Percentiles rank a stretch among this genome's conserved stretches.
Evolutionary conservation across 352 stramenopile species (phyloP).

Genomic region (Globisporangium viniferum): DNA sequence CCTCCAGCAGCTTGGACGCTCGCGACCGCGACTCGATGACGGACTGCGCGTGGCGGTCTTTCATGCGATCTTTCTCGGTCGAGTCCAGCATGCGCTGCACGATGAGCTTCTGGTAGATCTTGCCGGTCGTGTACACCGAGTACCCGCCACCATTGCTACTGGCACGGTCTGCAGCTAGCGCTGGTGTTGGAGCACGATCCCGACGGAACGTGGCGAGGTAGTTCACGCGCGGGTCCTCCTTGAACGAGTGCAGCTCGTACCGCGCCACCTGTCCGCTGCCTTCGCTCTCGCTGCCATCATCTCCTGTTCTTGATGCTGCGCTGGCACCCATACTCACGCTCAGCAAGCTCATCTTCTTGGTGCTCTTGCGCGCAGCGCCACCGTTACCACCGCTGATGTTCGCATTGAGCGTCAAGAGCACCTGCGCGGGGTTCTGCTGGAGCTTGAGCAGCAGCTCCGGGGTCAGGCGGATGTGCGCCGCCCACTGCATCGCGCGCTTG

Average conservation of each 20-base stretch:
- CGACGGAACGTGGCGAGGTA: slow-evolving; percentile 57
- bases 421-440: slow-evolving; percentile 24
- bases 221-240: slow-evolving; percentile 64
- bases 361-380: slow-evolving; percentile 11
- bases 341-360: slow-evolving; percentile 52
- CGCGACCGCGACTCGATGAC: slow-evolving; percentile 70
- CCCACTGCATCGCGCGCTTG: slow-evolving; percentile 37
- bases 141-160: slow-evolving; percentile 25
- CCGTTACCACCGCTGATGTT: slow-evolving; percentile 16
- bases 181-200: not conserved
- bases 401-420: slow-evolving; percentile 30
- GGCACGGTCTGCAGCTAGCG: not conserved
- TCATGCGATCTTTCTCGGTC: slow-evolving; percentile 78
- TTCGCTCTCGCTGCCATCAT: slow-evolving; percentile 13
- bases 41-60: slow-evolving; percentile 73
- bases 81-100: slow-evolving; percentile 74
- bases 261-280: slow-evolving; percentile 22
- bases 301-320: not conserved
- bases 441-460: slow-evolving; percentile 70
- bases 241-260: slow-evolving; percentile 80
- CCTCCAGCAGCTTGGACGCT: slow-evolving; percentile 58
- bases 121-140: slow-evolving; percentile 51
- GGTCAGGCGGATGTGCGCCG: slow-evolving; percentile 69
- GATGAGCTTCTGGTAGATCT: slow-evolving; percentile 77
- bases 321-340: slow-evolving; percentile 24